These are phyloP conservation scores for Martiniozyma asiatica DNA, from an alignment of 1,139 yeast genomes.

Conservation along the genomic window DNA sequence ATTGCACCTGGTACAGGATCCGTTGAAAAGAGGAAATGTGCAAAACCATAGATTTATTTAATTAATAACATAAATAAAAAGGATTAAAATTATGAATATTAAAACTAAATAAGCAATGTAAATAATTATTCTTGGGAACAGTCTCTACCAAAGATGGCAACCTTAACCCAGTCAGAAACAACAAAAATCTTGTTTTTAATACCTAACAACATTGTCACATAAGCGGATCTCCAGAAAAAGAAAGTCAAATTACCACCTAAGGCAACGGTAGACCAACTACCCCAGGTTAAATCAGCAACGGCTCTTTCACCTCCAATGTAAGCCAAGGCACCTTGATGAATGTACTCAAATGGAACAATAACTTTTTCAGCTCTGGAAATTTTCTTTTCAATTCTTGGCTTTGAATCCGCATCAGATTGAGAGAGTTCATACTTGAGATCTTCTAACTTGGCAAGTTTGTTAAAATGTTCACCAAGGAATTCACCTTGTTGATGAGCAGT, in stretches of 20 bases:
- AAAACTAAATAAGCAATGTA: conserved; percentile 2
- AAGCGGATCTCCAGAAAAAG: conserved; percentile 55
- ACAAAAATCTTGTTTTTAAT: conserved; percentile 47
- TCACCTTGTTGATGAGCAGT: conserved; percentile 54
- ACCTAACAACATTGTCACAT: conserved; percentile 50
- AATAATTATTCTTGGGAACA: conserved; percentile 40
- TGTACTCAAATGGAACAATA: conserved; percentile 37
- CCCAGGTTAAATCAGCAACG: conserved; percentile 52
- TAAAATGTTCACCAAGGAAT: conserved; percentile 39
- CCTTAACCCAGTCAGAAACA: conserved; percentile 46
- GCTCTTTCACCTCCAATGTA: conserved; percentile 56
- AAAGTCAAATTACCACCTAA: conserved; percentile 49
- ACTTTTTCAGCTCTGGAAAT: conserved; percentile 16
- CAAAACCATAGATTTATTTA: conserved; percentile 47
- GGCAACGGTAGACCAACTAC: conserved; percentile 35
- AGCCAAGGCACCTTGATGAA: conserved; percentile 50
- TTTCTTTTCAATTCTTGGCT: conserved; percentile 15
- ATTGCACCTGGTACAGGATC: conserved; percentile 62
- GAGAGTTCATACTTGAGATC: conserved; percentile 24
- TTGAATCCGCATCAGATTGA: conserved; percentile 10
- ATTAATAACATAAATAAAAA: not conserved
- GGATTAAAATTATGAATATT: not conserved
- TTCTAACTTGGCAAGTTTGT: conserved; percentile 38
- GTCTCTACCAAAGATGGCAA: conserved; percentile 48
- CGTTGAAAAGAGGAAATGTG: conserved; percentile 77